phyloP scores from a whole-genome alignment of 139 green algal genomes.

The Diplosphaera chodatii region DNA sequence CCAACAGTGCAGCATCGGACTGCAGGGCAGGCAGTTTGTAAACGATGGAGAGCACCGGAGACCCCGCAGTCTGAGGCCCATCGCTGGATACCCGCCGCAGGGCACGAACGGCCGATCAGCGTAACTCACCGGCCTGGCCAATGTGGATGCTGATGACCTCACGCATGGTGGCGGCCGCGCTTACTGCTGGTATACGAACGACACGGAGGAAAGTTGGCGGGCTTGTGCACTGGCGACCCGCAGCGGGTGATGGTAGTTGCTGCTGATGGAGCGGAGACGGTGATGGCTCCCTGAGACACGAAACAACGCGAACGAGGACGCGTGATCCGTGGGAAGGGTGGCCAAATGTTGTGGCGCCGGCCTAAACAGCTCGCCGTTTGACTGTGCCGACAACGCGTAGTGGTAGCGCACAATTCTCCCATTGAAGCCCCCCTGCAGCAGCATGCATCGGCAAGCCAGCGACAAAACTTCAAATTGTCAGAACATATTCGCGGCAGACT shows the following conservation, averaged over 20 bases:
- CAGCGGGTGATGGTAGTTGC: background rate
- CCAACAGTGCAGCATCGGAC: too few species aligned
- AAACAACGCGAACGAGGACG: background rate
- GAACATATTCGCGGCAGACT: too few species aligned
- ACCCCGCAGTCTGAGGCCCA: too few species aligned
- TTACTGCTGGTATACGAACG: background rate
- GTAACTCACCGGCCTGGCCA: constrained; percentile 62
- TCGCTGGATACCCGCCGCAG: background rate
- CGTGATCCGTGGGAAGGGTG: background rate
- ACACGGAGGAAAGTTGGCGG: background rate
- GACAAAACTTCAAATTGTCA: too few species aligned
- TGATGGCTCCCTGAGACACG: background rate
- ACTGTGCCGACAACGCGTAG: too few species aligned
- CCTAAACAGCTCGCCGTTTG: background rate
- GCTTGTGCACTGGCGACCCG: background rate
- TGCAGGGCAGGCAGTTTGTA: too few species aligned
- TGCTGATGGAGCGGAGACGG: background rate
- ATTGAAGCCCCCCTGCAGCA: too few species aligned
- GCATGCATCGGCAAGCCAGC: too few species aligned
- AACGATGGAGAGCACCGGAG: too few species aligned
- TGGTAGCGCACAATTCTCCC: too few species aligned
- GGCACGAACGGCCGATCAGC: background rate
- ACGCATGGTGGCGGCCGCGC: constrained; percentile 58
- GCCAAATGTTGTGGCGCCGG: background rate
- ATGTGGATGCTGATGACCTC: constrained; percentile 98